phyloP scores from a whole-genome alignment of 768 basidiomycete species.

The Clathrus columnatus region DNA sequence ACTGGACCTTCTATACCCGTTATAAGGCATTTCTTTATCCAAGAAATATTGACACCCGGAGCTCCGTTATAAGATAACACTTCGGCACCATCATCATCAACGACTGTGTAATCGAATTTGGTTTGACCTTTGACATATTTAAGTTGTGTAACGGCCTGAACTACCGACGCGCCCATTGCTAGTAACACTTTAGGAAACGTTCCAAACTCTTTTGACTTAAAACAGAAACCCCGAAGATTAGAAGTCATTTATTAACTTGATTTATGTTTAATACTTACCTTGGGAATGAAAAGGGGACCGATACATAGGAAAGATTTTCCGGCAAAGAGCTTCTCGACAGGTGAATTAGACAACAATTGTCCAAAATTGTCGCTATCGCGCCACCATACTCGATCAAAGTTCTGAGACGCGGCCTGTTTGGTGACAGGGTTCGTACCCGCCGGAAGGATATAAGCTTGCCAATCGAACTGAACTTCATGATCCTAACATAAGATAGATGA shows the following conservation, averaged over 20 bases:
- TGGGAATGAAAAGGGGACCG: constrained; percentile 34
- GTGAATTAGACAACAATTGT: constrained; percentile 50
- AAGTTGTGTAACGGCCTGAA: constrained; percentile 54
- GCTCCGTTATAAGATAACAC: constrained; percentile 19
- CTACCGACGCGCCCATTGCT: constrained; percentile 64
- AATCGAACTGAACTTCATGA: constrained; percentile 33
- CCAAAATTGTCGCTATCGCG: constrained; percentile 41
- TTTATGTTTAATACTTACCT: constrained; percentile 15
- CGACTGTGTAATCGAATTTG: constrained; percentile 54
- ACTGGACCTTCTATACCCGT: constrained; percentile 32
- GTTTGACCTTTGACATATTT: constrained; percentile 30
- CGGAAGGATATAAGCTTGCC: constrained; percentile 52
- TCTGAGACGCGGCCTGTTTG: constrained; percentile 33
- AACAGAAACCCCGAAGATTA: not conserved
- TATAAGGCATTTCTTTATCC: constrained; percentile 75
- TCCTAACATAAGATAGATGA: constrained; percentile 12
- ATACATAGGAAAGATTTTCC: constrained; percentile 52
- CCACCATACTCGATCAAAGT: constrained; percentile 43
- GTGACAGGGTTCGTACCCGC: constrained; percentile 38
- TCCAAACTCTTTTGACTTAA: constrained; percentile 27
- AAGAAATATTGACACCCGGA: constrained; percentile 45
- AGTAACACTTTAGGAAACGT: constrained; percentile 58
- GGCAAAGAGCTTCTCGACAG: constrained; percentile 49
- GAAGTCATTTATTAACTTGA: not conserved
- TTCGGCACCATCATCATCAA: constrained; percentile 38